Conservation (phyloP, 345 rosid species). For the Lenwebbia sp. region DNA sequence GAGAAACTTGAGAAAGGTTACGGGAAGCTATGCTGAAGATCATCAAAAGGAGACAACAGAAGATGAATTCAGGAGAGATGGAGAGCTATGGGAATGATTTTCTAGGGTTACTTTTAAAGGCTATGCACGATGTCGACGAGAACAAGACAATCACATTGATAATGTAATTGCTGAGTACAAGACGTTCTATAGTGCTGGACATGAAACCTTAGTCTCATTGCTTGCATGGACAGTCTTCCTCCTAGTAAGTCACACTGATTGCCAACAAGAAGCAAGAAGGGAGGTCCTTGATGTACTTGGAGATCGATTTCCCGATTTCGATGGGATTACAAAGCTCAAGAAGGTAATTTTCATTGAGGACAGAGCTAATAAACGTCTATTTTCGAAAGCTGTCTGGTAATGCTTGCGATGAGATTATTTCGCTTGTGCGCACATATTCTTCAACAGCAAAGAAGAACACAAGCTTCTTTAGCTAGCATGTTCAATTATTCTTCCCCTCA, state of each 20-base stretch:
- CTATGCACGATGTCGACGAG: neutral
- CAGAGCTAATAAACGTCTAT: too few species aligned
- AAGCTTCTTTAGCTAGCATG: too few species aligned
- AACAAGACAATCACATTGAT: neutral
- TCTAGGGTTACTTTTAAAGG: constrained; percentile 8
- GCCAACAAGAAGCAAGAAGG: constrained; percentile 27
- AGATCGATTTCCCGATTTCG: neutral
- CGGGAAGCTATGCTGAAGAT: neutral
- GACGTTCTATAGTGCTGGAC: constrained; percentile 16
- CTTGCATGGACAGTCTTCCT: constrained; percentile 24
- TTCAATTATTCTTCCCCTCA: too few species aligned
- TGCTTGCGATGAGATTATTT: too few species aligned
- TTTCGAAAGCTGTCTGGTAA: too few species aligned
- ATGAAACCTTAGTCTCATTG: constrained; percentile 7
- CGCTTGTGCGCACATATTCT: too few species aligned
- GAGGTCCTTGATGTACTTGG: constrained; percentile 24
- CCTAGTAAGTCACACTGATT: constrained; percentile 16
- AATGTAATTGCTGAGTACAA: constrained; percentile 24
- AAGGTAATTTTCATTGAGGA: neutral
- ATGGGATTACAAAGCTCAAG: neutral
- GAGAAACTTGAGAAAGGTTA: neutral
- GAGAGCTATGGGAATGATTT: constrained; percentile 12
- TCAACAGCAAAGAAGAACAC: too few species aligned
- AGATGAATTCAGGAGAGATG: neutral
- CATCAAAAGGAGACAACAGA: constrained; percentile 5